Percentiles rank a stretch among this genome's conserved stretches.
Evolutionary conservation across 129 eudicot genomes (phyloP).

Genomic region (Chrysanthemum makinoi): DNA sequence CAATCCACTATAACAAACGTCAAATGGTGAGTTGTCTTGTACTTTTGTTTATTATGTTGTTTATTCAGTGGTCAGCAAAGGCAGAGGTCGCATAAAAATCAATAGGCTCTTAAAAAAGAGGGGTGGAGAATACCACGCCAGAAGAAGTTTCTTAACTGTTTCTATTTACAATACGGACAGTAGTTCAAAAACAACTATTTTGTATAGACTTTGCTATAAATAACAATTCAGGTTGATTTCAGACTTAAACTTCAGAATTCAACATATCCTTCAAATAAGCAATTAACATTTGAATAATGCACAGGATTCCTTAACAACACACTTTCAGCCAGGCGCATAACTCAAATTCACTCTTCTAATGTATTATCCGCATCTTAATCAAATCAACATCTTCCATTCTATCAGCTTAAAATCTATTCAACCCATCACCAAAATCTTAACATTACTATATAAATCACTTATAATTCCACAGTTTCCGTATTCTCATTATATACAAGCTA

Average conservation of each 20-base stretch:
- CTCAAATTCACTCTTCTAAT: slow-evolving; percentile 5
- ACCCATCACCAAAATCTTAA: neutral
- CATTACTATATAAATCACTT: neutral
- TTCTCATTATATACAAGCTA: too few species aligned
- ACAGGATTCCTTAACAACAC: neutral
- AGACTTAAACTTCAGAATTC: neutral
- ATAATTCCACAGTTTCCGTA: neutral
- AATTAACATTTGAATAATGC: neutral
- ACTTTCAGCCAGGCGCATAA: neutral
- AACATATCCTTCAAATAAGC: neutral
- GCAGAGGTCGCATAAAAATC: neutral
- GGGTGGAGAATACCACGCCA: neutral
- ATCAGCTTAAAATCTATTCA: slow-evolving; percentile 5
- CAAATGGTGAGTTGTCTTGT: too few species aligned
- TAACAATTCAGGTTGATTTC: neutral
- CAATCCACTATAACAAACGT: too few species aligned
- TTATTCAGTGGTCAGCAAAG: neutral
- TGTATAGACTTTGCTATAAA: neutral
- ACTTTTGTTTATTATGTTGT: too few species aligned
- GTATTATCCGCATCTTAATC: neutral
- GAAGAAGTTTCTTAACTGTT: neutral
- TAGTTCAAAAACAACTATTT: neutral
- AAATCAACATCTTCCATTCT: neutral
- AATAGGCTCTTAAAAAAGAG: neutral
- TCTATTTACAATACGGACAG: neutral